Percentiles rank a stretch among this genome's conserved stretches.
phyloP scores from a whole-genome alignment of 2,329 filamentous ascomycete genomes.

The Colletotrichum trifolii region DNA sequence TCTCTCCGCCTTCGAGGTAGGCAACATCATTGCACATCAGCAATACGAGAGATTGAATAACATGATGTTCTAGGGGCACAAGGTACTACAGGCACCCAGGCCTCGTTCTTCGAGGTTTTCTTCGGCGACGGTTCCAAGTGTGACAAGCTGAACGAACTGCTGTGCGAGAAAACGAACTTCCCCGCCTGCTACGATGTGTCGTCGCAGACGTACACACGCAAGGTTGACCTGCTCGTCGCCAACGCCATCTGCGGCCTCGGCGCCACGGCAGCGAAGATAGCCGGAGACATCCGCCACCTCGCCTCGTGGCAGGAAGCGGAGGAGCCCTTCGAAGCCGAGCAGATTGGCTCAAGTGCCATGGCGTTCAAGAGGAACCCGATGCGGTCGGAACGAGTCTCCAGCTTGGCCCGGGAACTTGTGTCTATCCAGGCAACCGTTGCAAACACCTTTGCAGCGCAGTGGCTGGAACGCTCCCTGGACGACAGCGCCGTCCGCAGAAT shows the following conservation, averaged over 20 bases:
- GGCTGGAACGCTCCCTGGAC: slow-evolving; percentile 75
- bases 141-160: slow-evolving; percentile 64
- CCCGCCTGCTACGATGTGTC: slow-evolving; percentile 64
- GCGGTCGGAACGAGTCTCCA: slow-evolving; percentile 59
- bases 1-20: slow-evolving; percentile 78
- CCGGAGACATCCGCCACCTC: slow-evolving; percentile 78
- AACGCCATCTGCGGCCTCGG: slow-evolving; percentile 85
- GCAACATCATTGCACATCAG: too few relatives aligned
- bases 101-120: slow-evolving; percentile 75
- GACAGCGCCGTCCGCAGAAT: slow-evolving; percentile 67
- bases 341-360: slow-evolving; percentile 64
- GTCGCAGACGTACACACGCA: slow-evolving; percentile 75
- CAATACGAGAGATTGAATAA: too few relatives aligned
- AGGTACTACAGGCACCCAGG: slow-evolving; percentile 80
- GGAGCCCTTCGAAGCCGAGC: slow-evolving; percentile 80
- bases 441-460: slow-evolving; percentile 43
- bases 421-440: slow-evolving; percentile 43
- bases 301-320: slow-evolving; percentile 85
- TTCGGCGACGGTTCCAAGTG: slow-evolving; percentile 56
- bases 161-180: slow-evolving; percentile 67
- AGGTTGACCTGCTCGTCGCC: slow-evolving; percentile 83
- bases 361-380: slow-evolving; percentile 58
- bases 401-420: slow-evolving; percentile 40
- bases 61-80: slow-evolving; percentile 50
- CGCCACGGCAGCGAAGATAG: slow-evolving; percentile 76